Evolutionary conservation across 1,139 yeast genomes (phyloP).

Genomic region (Geotrichum bryndzae): DNA sequence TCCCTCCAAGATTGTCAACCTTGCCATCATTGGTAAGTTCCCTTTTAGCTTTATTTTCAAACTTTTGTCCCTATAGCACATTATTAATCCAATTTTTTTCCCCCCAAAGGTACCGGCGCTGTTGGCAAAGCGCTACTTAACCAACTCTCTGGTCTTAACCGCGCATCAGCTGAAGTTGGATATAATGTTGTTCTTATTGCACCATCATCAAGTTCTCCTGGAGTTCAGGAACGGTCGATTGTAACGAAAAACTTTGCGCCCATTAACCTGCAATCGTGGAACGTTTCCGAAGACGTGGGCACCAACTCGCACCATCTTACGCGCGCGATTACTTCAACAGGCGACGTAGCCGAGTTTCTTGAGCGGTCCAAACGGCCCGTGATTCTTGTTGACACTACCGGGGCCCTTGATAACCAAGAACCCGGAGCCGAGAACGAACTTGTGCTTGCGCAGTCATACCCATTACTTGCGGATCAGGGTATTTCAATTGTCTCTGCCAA

Average conservation of each 20-base stretch:
- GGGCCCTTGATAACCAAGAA: neutral
- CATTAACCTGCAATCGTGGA: slow-evolving; percentile 57
- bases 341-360: slow-evolving; percentile 59
- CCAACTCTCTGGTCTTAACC: slow-evolving; percentile 51
- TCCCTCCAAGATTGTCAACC: slow-evolving; percentile 58
- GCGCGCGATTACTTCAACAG: slow-evolving; percentile 46
- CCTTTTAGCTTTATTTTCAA: neutral
- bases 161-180: slow-evolving; percentile 26
- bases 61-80: neutral
- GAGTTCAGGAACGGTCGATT: slow-evolving; percentile 47
- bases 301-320: slow-evolving; percentile 26
- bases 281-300: slow-evolving; percentile 35
- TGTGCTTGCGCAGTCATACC: slow-evolving; percentile 64
- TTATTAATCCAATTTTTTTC: neutral
- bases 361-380: slow-evolving; percentile 65
- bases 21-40: slow-evolving; percentile 66
- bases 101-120: slow-evolving; percentile 69
- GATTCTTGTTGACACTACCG: slow-evolving; percentile 83
- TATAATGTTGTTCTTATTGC: slow-evolving; percentile 80
- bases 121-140: slow-evolving; percentile 88
- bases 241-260: slow-evolving; percentile 65
- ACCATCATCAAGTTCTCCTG: slow-evolving; percentile 40
- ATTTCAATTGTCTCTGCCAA: slow-evolving; percentile 96
- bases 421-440: slow-evolving; percentile 50
- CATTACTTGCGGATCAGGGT: slow-evolving; percentile 65